Evolutionary conservation across 495 filamentous ascomycete genomes (phyloP), one percentile per base, ranked within the genome.

Genomic region (Trichoderma virens): DNA sequence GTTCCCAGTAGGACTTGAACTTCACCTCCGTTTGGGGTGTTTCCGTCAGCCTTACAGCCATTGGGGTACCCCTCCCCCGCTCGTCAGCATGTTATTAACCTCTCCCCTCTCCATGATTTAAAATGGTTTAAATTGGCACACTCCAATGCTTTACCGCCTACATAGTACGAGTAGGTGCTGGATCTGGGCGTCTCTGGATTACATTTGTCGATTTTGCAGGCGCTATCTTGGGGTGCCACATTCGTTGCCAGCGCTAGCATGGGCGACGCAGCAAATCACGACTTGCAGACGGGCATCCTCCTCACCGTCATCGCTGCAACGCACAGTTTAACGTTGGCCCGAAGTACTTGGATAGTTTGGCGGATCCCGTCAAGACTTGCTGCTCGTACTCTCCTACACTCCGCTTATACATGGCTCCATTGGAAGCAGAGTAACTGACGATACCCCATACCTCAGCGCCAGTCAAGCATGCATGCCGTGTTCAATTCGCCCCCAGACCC

Each of bases 31-130:
- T 47, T n/a, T 3, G 25, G 51, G 51, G 51, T 27, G 51, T 56
- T 56, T 56, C 51, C 51, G 51, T 56, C 51, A 56, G 51, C 51
- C 51, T 56, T 56, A 56, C 51, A 13, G 30, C 23, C 13, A 16
- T 28, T 8, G 51, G 16, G 7, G 51, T 25, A 56, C 51, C 51
- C 51, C 51, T 56, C 51, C 51, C 51, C 51, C 51, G 51, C 51
- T 56, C 18, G 51, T 56, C 51, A 56, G 51, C 51, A 56, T n/a
- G 27, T 30, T 28, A 35, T 56, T 28, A 30, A 56, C 2, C 27
- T 56, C 51, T 30, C 23, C 34, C 51, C 2, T 30, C 51, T 56
- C 45, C 38, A 20, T 25, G 45, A 30, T 30, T 35, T 8, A n/a
- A 30, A 51, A 51, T 51, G 45, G 45, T 35, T 35, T 13, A 35